Base-by-base conservation (phyloP, 2,329 filamentous ascomycete genomes). In the Aspergillus quadrilineatus region DNA sequence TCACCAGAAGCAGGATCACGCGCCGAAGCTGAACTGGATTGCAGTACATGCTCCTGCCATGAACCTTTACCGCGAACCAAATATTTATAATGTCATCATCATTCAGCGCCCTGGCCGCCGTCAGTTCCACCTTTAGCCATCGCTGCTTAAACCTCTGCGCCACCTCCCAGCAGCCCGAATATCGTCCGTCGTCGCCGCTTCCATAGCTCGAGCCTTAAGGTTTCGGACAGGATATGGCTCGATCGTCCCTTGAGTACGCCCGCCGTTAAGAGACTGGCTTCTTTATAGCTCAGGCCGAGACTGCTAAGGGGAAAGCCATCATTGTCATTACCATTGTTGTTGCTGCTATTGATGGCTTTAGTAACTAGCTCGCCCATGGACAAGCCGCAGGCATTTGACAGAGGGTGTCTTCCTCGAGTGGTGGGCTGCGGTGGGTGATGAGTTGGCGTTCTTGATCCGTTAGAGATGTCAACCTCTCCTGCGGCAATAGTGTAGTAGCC, bases 371-470 rank as follows among this genome's bases (percentile, higher is more conserved):
- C 55, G 30, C 22, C 46, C 55, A 60, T 60, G 37, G 22, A 42
- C 30, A 55, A 37, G 22, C 58, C 56, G 36, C 58, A 62, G 37
- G 55, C 53, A 39, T 55, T 49, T 56, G 61, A 45, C 52, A 60
- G 17, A 62, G 59, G 5, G 29, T 42, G 39, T 60, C 47, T 53
- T 62, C 59, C 49, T 61, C 56, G 15, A 52, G 57, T 48, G 44
- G 12, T 34, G 50, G 55, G 7, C 41, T 48, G 34, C 59, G 61
- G 44, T 53, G 41, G 42, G 57, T 56, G 29, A 63, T 55, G 28
- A 46, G 36, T 60, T 52, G 36, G 41, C 57, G 45, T 60, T 62
- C 57, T 51, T 49, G 15, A 50, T 63, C 61, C 22, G 59, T 63
- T 45, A 62, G 59, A 37, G 57, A 63, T 22, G 22, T 22, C 22